phyloP scores from a whole-genome alignment of 352 stramenopile genomes.

The Phytophthora capsici region DNA sequence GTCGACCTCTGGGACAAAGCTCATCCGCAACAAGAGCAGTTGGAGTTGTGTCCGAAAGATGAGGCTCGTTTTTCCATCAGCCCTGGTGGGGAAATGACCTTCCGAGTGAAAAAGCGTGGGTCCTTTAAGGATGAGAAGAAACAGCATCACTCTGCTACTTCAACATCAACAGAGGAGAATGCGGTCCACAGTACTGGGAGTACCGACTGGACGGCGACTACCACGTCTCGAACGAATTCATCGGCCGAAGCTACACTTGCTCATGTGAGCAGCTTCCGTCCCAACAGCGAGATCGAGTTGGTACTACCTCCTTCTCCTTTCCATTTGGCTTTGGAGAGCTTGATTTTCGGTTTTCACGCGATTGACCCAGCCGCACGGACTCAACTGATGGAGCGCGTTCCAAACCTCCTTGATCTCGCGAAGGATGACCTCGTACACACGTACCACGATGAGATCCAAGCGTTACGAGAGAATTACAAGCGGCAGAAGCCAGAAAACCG shows the following conservation, averaged over 20 bases:
- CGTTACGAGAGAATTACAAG: constrained; percentile 87
- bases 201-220: constrained; percentile 13
- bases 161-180: constrained; percentile 20
- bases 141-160: constrained; percentile 2
- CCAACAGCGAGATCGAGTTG: constrained; percentile 28
- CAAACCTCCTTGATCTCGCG: constrained; percentile 70
- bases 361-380: constrained; percentile 57
- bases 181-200: constrained; percentile 9
- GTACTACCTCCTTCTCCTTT: constrained; percentile 53
- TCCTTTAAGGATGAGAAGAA: constrained; percentile 46
- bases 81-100: constrained; percentile 45
- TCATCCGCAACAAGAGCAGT: constrained; percentile 37
- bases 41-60: constrained; percentile 51
- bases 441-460: constrained; percentile 85
- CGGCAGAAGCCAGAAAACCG: constrained; percentile 78
- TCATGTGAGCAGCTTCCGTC: constrained; percentile 8
- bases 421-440: constrained; percentile 84
- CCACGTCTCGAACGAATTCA: constrained; percentile 15
- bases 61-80: constrained; percentile 63
- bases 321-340: constrained; percentile 65
- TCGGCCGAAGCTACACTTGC: constrained; percentile 19
- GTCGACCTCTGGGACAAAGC: constrained; percentile 42
- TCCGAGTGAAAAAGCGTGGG: constrained; percentile 51
- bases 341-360: constrained; percentile 82
- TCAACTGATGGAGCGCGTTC: constrained; percentile 75